Evolutionary conservation across 495 filamentous ascomycete species (phyloP).

Genomic region (Daldinia concentrica): DNA sequence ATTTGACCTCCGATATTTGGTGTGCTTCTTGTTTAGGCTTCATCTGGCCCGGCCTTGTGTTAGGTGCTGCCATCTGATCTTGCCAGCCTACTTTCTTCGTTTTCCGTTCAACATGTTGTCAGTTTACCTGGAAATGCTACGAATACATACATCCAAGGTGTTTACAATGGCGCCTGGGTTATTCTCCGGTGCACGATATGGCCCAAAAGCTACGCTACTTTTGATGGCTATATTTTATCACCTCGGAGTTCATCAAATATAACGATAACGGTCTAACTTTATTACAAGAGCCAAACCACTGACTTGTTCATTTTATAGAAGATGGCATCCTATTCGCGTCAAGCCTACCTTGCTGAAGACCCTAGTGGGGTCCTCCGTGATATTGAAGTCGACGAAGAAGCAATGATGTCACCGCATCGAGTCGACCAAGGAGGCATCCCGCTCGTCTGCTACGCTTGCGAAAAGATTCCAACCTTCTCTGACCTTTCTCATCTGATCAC

Average conservation of each 20-base stretch:
- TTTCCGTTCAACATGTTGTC: not conserved
- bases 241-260: not conserved
- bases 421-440: constrained; percentile 53
- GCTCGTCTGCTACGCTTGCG: constrained; percentile 81
- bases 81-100: not conserved
- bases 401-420: constrained; percentile 19
- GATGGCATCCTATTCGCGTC: constrained; percentile 11
- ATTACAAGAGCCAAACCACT: not conserved
- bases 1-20: not conserved
- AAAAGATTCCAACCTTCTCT: constrained; percentile 79
- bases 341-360: not conserved
- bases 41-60: not conserved
- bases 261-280: not conserved
- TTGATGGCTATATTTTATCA: too few relatives aligned
- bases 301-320: not conserved
- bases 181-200: not conserved
- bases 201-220: not conserved
- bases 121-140: not conserved
- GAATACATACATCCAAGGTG: not conserved
- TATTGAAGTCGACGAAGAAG: not conserved
- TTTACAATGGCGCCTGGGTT: not conserved
- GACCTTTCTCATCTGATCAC: constrained; percentile 90
- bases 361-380: not conserved
- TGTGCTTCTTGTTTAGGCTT: not conserved
- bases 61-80: not conserved